Percentiles rank a stretch among this genome's conserved stretches.
Evolutionary conservation across 208 protist species (phyloP).

Genomic region (Acanthamoeba triangularis): DNA sequence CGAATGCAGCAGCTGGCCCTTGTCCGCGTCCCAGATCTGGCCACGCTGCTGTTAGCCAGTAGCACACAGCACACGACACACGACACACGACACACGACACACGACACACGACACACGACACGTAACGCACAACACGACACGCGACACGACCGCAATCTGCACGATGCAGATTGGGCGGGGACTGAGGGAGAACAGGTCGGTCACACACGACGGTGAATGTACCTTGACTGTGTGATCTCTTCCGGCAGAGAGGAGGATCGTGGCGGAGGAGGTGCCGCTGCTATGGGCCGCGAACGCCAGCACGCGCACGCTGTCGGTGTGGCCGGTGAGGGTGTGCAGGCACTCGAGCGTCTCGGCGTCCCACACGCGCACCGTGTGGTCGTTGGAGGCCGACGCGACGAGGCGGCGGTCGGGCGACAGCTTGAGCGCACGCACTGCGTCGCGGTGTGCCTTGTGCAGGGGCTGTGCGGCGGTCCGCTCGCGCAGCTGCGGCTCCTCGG

Average conservation of each 20-base stretch:
- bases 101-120: too few relatives aligned
- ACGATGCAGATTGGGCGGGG: too few relatives aligned
- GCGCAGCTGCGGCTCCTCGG: background rate
- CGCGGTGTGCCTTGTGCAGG: background rate
- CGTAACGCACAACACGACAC: too few relatives aligned
- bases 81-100: too few relatives aligned
- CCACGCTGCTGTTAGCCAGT: too few relatives aligned
- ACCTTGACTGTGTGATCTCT: background rate
- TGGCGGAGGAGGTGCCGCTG: background rate
- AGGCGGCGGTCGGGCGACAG: constrained; percentile 14
- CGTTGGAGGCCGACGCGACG: background rate
- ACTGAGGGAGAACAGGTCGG: too few relatives aligned
- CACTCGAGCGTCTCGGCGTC: constrained; percentile 13
- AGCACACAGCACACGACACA: too few relatives aligned
- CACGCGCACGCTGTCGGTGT: constrained; percentile 16
- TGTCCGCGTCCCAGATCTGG: background rate
- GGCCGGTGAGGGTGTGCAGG: background rate
- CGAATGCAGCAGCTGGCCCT: background rate
- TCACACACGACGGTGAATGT: too few relatives aligned
- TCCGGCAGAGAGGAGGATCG: background rate
- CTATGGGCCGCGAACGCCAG: background rate
- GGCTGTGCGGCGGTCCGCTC: background rate
- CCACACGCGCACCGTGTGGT: background rate
- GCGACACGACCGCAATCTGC: too few relatives aligned
- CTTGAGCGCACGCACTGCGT: background rate